Base-by-base conservation (phyloP, 2,329 filamentous ascomycete species). In the Ramichloridium luteum region DNA sequence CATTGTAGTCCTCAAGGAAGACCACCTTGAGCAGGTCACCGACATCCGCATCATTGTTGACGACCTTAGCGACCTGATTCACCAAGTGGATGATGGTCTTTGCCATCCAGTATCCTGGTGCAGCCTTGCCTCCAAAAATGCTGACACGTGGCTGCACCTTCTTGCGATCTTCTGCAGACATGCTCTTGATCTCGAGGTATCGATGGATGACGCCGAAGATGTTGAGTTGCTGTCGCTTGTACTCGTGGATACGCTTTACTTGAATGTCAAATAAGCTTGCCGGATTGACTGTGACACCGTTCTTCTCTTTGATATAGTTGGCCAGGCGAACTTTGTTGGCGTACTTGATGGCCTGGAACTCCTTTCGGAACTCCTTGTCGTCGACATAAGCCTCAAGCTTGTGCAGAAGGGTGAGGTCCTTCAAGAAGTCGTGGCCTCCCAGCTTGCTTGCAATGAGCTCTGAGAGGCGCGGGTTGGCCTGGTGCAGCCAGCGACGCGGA, bases 21-120 rank as follows among this genome's bases (percentile, higher is more conserved):
- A 98, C 77, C 32, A 98, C 90, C 69, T 98, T 98, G 53, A 98
- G 71, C 16, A 93, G 68, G 52, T 96, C 88, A 17, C 88, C 88
- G 52, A 96, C 77, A 18, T 96, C 90, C 26, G 74, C 67, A 50
- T 98, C 90, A 25, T 82, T 81, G 65, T 98, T 98, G 46, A 98
- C 79, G 3, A 96, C 81, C 11, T 74, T 64, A 3, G 84, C 85
- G 15, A 96, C 90, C 39, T 77, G 79, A 64, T 94, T 96, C 66
- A 98, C 77, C 35, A 98, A 72, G 55, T 96, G 88, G 48, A 98
- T 98, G 28, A 55, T 44, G 25, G 90, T 92, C 72, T 98, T 98
- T 22, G 90, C 90, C 90, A 96, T 98, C 90, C 90, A 98, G 67
- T 98, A 98, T 11, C 90, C 90, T 0, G 90, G 90, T 2, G 90